Conservation (phyloP, 2,329 filamentous ascomycete genomes). For the Endoconidiophora polonica region DNA sequence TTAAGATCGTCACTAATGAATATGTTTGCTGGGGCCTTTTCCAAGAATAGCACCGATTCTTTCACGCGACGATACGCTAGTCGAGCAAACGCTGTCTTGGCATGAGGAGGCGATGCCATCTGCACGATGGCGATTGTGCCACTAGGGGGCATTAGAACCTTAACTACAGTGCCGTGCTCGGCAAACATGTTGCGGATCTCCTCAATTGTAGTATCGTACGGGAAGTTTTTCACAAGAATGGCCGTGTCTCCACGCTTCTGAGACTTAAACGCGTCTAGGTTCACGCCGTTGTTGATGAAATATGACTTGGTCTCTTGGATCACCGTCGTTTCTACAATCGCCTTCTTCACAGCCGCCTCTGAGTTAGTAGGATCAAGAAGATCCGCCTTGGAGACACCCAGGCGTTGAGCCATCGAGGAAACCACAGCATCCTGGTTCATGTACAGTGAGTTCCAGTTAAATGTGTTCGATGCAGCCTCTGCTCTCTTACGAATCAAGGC, state of each 20-base stretch:
- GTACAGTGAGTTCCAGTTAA: slow-evolving; percentile 99
- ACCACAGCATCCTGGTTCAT: slow-evolving; percentile 96
- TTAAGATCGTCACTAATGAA: slow-evolving; percentile 31
- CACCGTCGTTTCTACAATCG: slow-evolving; percentile 85
- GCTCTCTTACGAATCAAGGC: slow-evolving; percentile 74
- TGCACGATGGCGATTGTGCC: slow-evolving; percentile 91
- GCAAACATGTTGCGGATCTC: slow-evolving; percentile 71
- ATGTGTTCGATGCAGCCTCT: slow-evolving; percentile 59
- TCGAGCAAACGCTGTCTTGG: slow-evolving; percentile 65
- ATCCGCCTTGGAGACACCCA: slow-evolving; percentile 82
- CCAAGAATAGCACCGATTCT: slow-evolving; percentile 78
- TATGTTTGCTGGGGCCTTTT: slow-evolving; percentile 77
- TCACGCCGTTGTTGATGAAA: slow-evolving; percentile 73
- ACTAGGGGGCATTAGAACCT: slow-evolving; percentile 78
- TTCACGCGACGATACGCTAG: slow-evolving; percentile 83
- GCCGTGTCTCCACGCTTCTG: slow-evolving; percentile 69
- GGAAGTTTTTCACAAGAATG: slow-evolving; percentile 90
- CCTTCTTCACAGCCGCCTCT: slow-evolving; percentile 89
- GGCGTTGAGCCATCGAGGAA: slow-evolving; percentile 66
- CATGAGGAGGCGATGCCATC: slow-evolving; percentile 62
- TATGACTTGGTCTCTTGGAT: slow-evolving; percentile 94
- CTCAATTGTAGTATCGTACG: slow-evolving; percentile 62
- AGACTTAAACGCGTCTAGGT: slow-evolving; percentile 80
- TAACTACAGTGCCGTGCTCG: slow-evolving; percentile 65
- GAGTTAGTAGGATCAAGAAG: slow-evolving; percentile 89